These are phyloP conservation scores for Quercus phellos DNA, from an alignment of 331 rosid genomes.

Conservation along the genomic window DNA sequence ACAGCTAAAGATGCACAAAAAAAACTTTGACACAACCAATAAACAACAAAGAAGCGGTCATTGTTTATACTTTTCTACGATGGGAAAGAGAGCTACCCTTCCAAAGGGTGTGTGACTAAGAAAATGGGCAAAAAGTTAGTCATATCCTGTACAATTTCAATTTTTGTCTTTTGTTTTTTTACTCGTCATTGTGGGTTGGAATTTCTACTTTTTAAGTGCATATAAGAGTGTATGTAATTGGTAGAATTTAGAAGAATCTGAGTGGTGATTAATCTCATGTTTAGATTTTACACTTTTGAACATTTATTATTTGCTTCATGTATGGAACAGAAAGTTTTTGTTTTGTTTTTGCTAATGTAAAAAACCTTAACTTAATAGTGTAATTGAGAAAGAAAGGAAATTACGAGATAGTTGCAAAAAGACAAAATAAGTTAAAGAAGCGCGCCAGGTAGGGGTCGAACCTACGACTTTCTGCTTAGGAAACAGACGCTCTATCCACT, in stretches of 20 bases:
- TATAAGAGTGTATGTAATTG: background rate
- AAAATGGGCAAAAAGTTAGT: background rate
- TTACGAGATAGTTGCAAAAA: background rate
- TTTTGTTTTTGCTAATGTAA: too few relatives aligned
- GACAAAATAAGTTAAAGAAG: accelerated
- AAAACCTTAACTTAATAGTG: too few relatives aligned
- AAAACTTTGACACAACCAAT: background rate
- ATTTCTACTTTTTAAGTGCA: background rate
- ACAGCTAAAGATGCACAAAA: background rate
- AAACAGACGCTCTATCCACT: constrained; percentile 99
- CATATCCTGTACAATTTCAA: background rate
- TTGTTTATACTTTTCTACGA: background rate
- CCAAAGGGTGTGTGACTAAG: background rate
- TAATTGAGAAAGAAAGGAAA: background rate
- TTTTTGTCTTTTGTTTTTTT: background rate
- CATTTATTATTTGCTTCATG: too few relatives aligned
- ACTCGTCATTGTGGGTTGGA: background rate
- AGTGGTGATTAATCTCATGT: background rate
- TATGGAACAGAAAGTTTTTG: too few relatives aligned
- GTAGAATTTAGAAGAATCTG: background rate
- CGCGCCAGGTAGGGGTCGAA: constrained; percentile 99
- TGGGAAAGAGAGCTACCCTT: background rate
- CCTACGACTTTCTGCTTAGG: constrained; percentile 99
- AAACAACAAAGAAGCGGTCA: background rate
- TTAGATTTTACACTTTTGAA: too few relatives aligned